phyloP scores from a whole-genome alignment of 2,329 filamentous ascomycete genomes.

The Fusarium tuaranense region DNA sequence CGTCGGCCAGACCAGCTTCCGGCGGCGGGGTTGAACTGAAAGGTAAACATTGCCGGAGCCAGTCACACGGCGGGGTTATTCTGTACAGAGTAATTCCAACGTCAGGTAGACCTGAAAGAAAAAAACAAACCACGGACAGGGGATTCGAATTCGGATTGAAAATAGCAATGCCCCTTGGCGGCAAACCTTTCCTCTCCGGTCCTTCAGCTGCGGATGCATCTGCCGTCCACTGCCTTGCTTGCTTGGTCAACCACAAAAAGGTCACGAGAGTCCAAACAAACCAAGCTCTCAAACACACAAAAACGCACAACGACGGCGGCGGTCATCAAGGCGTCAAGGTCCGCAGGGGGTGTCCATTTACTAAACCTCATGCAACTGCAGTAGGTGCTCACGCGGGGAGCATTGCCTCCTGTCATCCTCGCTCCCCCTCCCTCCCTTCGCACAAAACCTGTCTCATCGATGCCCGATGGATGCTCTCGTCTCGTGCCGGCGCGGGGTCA shows the following conservation, averaged over 20 bases:
- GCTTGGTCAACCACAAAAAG: background rate
- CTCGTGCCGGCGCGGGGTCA: constrained; percentile 13
- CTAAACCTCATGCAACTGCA: constrained; percentile 21
- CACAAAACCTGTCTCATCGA: constrained; percentile 2
- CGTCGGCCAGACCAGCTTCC: constrained; percentile 15
- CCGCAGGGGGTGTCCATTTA: constrained; percentile 8
- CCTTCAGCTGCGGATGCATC: background rate
- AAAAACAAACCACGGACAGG: background rate
- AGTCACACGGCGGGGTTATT: constrained; percentile 23
- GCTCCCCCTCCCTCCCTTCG: constrained; percentile 12
- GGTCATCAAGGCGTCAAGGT: constrained; percentile 25
- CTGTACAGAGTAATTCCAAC: constrained; percentile 19
- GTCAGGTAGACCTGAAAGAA: background rate
- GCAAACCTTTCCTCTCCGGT: background rate
- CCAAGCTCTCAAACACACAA: background rate
- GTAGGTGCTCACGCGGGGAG: constrained; percentile 26
- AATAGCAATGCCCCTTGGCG: background rate
- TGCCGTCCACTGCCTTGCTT: background rate
- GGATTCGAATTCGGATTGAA: background rate
- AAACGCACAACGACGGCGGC: background rate
- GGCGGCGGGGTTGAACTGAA: constrained; percentile 4
- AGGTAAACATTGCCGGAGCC: constrained; percentile 13
- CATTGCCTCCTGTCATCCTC: constrained; percentile 14
- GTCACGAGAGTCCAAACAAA: constrained; percentile 6
- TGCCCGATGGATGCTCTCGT: constrained; percentile 7